Percentiles rank a stretch among this genome's conserved stretches.
Conservation (phyloP, 2,329 filamentous ascomycete genomes). For the Cercospora sojina region DNA sequence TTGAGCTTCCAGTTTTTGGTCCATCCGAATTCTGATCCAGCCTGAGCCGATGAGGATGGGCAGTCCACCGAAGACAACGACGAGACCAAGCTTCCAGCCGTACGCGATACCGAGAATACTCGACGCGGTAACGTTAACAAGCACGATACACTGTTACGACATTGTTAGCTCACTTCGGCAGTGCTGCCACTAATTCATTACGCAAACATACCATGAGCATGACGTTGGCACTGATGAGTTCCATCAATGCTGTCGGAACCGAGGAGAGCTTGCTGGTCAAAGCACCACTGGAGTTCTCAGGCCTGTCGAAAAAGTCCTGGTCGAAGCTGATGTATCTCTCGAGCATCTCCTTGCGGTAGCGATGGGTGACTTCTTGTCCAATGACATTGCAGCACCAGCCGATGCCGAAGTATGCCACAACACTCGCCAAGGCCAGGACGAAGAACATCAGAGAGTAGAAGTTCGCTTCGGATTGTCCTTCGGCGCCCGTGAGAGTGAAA, state of each 20-base stretch:
- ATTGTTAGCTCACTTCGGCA: neutral
- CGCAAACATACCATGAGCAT: conserved; percentile 32
- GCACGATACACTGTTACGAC: conserved; percentile 29
- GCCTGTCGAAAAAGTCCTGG: conserved; percentile 42
- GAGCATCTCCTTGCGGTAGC: conserved; percentile 40
- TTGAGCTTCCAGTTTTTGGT: conserved; percentile 36
- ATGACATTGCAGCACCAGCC: conserved; percentile 49
- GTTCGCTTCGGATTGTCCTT: conserved; percentile 45
- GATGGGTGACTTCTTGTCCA: conserved; percentile 44
- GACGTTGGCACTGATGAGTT: conserved; percentile 51
- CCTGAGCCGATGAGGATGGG: conserved; percentile 38
- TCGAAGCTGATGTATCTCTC: conserved; percentile 34
- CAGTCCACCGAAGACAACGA: conserved; percentile 38
- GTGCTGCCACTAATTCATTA: neutral
- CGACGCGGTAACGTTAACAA: conserved; percentile 37
- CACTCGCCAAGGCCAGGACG: conserved; percentile 51
- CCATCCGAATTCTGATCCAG: conserved; percentile 38
- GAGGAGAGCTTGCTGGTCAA: conserved; percentile 50
- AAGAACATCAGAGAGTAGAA: conserved; percentile 60
- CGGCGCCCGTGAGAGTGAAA: conserved; percentile 42
- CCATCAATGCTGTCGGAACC: conserved; percentile 52
- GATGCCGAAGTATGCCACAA: conserved; percentile 47
- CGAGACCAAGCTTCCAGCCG: conserved; percentile 42
- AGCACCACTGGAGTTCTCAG: conserved; percentile 51
- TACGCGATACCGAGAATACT: conserved; percentile 37